Percentiles rank a stretch among this genome's conserved stretches.
phyloP scores from a whole-genome alignment of 805 yeast species.

The Grigorovia humatica region DNA sequence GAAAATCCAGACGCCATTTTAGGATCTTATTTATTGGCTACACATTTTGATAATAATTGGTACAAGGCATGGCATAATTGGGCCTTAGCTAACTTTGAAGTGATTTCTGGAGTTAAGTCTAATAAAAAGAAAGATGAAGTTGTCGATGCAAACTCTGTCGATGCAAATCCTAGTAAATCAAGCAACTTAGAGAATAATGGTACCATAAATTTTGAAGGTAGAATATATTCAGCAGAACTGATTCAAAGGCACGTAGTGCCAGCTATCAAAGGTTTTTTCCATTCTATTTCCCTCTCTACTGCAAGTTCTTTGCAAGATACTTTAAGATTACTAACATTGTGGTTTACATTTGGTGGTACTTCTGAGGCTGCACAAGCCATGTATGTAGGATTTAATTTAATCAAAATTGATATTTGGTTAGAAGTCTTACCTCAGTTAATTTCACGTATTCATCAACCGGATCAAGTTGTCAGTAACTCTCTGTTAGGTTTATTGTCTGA shows the following conservation, averaged over 20 bases:
- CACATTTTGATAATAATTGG: constrained; percentile 87
- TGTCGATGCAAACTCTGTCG: not conserved
- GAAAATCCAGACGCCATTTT: constrained; percentile 70
- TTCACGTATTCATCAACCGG: constrained; percentile 89
- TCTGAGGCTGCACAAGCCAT: constrained; percentile 81
- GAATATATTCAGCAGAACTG: constrained; percentile 37
- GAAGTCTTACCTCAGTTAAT: constrained; percentile 89
- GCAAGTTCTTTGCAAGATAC: constrained; percentile 86
- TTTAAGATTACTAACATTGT: constrained; percentile 70
- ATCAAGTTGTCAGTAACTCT: constrained; percentile 68
- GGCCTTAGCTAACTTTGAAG: constrained; percentile 96
- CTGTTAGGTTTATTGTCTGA: constrained; percentile 70
- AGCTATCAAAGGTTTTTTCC: constrained; percentile 88
- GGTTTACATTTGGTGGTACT: constrained; percentile 91
- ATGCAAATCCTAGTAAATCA: not conserved
- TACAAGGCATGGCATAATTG: constrained; percentile 98
- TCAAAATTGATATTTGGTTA: constrained; percentile 83
- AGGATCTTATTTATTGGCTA: constrained; percentile 86
- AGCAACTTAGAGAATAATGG: constrained; percentile 2
- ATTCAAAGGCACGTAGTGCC: constrained; percentile 84
- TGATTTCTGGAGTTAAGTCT: constrained; percentile 49
- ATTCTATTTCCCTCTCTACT: constrained; percentile 74
- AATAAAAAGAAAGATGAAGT: constrained; percentile 10
- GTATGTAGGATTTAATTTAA: constrained; percentile 77
- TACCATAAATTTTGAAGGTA: constrained; percentile 19